Evolutionary conservation across 129 eudicot species (phyloP).

Genomic region (sunflower (Helianthus annuus)): HanXRQr2.0-SUNRISE NC_035437.2:105395590-105396089

Average conservation of each 20-base stretch:
- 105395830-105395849: conserved; percentile 98
- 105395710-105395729: not conserved
- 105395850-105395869: conserved; percentile 97
- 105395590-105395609: conserved; percentile 98
- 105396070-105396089: not conserved
- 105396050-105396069: not conserved
- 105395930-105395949: not conserved
- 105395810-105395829: conserved; percentile 98
- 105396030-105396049: not conserved
- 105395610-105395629: conserved; percentile 61
- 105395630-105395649: not conserved
- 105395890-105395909: not conserved
- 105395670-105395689: not conserved
- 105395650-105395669: not conserved
- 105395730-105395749: conserved; percentile 92
- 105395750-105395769: conserved; percentile 80
- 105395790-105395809: conserved; percentile 93
- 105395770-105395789: conserved; percentile 82
- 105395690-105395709: not conserved
- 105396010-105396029: not conserved
- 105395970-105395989: not conserved
- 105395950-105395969: not conserved
- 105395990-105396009: not conserved
- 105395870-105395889: conserved; percentile 94
- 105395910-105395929: not conserved